A percentile compares a stretch with the other conserved stretches of the same genome.
Evolutionary conservation across 306 rosid genomes (phyloP).

Genomic region (Prunus mume): DNA sequence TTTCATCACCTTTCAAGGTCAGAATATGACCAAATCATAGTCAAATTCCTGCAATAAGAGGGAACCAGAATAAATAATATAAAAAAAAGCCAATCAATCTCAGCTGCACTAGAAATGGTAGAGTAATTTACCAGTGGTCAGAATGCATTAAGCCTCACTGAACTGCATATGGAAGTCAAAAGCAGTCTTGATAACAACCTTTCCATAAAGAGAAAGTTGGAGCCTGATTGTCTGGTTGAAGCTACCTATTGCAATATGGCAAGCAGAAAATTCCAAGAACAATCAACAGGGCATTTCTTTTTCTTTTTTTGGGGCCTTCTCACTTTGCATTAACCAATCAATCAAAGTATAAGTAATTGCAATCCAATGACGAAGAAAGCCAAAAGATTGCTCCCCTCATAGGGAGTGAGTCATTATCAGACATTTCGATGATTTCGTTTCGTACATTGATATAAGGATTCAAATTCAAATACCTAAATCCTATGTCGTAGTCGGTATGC

Average conservation of each 20-base stretch:
- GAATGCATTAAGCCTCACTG: neutral
- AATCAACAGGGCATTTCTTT: neutral
- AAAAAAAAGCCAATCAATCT: neutral
- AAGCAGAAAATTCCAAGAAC: slow-evolving; percentile 16
- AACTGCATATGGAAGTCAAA: neutral
- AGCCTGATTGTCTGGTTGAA: neutral
- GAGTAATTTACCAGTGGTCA: neutral
- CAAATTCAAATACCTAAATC: neutral
- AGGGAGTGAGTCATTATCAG: neutral
- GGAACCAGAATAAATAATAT: neutral
- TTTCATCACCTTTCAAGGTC: slow-evolving; percentile 15
- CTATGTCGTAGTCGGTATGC: neutral
- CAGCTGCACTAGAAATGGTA: neutral
- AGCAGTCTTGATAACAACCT: neutral
- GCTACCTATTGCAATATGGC: neutral
- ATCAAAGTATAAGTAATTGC: neutral
- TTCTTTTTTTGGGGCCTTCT: neutral
- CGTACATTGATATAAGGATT: no score
- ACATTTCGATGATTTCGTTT: neutral
- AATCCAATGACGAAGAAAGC: neutral
- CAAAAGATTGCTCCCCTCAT: neutral
- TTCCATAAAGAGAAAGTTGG: neutral
- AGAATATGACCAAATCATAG: slow-evolving; percentile 29
- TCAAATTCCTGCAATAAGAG: slow-evolving; percentile 27
- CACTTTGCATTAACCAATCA: neutral